Evolutionary conservation across 306 rosid genomes (phyloP).

Genomic region (Albizia julibrissin): DNA sequence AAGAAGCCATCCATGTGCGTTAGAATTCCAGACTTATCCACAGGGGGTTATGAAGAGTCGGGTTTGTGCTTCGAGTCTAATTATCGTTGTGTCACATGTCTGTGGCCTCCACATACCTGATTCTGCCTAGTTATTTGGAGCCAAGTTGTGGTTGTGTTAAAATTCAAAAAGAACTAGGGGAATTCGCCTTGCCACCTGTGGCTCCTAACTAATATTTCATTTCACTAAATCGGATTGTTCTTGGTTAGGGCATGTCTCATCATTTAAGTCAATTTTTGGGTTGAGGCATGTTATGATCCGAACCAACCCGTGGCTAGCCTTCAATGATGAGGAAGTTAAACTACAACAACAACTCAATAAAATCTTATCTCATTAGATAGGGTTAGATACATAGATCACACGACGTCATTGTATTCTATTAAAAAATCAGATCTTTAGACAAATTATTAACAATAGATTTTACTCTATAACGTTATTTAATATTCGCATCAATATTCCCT

Average conservation of each 20-base stretch:
- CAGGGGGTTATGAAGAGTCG: too few relatives aligned
- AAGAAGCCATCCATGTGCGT: background rate
- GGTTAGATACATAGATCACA: too few relatives aligned
- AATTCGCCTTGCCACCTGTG: too few relatives aligned
- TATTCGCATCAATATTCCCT: too few relatives aligned
- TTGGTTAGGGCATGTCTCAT: background rate
- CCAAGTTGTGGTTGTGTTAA: background rate
- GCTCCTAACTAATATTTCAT: background rate
- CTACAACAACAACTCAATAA: too few relatives aligned
- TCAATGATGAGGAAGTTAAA: background rate
- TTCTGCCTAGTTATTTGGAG: background rate
- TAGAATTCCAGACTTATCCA: background rate
- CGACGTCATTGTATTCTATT: too few relatives aligned
- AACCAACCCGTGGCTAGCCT: background rate
- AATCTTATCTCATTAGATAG: too few relatives aligned
- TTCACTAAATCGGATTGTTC: background rate
- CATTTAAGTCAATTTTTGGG: background rate
- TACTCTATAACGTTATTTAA: fast-evolving
- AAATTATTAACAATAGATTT: too few relatives aligned
- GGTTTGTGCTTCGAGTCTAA: too few relatives aligned
- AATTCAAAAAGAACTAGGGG: background rate
- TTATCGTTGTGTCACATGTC: background rate
- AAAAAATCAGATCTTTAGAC: too few relatives aligned
- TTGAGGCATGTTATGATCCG: background rate
- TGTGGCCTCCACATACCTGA: background rate